Base-by-base conservation (phyloP, 345 rosid species). In the Gynandropsis gynandra region DNA sequence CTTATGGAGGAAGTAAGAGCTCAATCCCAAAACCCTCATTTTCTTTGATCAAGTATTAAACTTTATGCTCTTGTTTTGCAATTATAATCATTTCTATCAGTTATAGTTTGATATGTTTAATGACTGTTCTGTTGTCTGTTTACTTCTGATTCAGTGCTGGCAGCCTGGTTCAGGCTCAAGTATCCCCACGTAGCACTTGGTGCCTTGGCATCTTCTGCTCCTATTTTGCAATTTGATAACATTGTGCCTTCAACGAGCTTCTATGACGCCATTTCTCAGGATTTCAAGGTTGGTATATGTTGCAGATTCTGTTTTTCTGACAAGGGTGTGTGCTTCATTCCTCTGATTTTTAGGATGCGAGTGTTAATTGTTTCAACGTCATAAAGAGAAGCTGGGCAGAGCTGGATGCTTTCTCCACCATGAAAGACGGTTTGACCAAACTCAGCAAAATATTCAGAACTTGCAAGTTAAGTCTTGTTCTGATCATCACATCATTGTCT, bases 101-200 rank as follows among this genome's bases (percentile, higher is more conserved):
- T 50, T 16, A 21, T 41, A 41, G 34, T 46, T 34, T 32, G 17
- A 35, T 20, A 45, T 8, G 13, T 18, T 54, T 47, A 48, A 4
- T 45, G 16, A 12, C 35, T 59, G 19, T 45, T 42, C 14, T 59
- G 64, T 55, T 43, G 58, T 55, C 1, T 42, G 55, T 16, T 37
- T 29, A 29, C 50, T 38, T 31, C 17, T 56, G 57, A 37, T 42
- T 54, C 84, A 83, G 96, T 81, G 96, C 60, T 87, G 56, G 96
- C 93, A 24, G 79, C 93, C 1, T 81, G 93, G 93, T 87, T 87
- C 61, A 80, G 96, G 56, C 64, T 87, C 41, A 87, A 87, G 63
- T 81, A 87, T 55, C 93, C 96, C 4, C 93, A 83, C 58, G 61
- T 83, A 61, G 74, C 89, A 12, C 54, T 83, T n/a, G 96, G 85